Evolutionary conservation across 2,329 filamentous ascomycete species (phyloP), one percentile per base, ranked within the genome.

Genomic region (Coniochaeta ligniaria): DNA sequence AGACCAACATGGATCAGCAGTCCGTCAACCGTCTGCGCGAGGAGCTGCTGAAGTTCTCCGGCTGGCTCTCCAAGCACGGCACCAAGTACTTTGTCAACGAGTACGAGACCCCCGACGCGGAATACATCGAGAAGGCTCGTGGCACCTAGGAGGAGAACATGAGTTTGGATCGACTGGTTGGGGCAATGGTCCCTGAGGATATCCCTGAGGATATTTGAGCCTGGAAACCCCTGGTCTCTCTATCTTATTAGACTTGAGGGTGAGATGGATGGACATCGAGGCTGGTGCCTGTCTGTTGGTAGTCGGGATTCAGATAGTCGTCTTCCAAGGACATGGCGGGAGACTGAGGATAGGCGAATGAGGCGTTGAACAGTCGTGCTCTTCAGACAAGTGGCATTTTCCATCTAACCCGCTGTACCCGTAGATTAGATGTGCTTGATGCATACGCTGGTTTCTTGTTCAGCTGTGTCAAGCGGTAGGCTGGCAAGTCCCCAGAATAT

Each of bases 1-100:
- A 99, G 73, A 99, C 95, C 59, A 98, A 98, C 76, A 96, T 99
- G 92, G 95, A 98, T 70, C 82, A 89, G 59, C 92, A 96, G 72
- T 93, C 92, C 2, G 91, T 96, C 47, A 90, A 88, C 63, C 89
- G 92, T 55, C 84, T 98, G 28, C 88, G 92, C 14, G 92, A 97
- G 69, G 95, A 99, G 73, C 82, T 99, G 17, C 83, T 85, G 66
- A 94, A 92, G 74, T 88, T 99, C 74, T 91, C 89, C 12, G 82
- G 85, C 59, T 99, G 93, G 92, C 80, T 99, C 60, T 84, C 88
- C 62, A 90, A 88, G 67, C 86, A 94, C 68, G 86, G 88, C 16
- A 81, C 85, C 61, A 83, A 83, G 26, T 96, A 95, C 75, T 96
- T 99, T 70, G 81, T 86, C 61, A 84, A 78, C 61, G 83, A 89